Base-by-base conservation (phyloP, 139 green algal species). In the Tetraselmis chui region DNA sequence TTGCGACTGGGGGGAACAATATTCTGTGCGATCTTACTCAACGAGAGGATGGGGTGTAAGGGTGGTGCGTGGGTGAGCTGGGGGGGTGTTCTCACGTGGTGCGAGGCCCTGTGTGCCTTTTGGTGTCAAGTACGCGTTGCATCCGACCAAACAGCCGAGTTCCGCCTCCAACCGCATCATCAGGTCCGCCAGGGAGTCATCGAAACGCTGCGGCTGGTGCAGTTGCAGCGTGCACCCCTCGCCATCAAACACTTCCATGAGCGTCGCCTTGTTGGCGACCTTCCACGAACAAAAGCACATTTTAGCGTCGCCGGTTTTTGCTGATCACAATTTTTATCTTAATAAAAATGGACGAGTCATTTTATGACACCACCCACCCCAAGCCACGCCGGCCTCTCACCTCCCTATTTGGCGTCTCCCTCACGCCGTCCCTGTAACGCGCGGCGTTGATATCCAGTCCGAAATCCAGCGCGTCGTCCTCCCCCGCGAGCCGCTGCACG, bases 171-270 rank as follows among this genome's bases (percentile, higher is more conserved):
- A 77, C 0, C 87, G 86, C 28, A 89, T 83, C 59, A 88, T 79
- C 30, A 95, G 76, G 26, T 79, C 81, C 86, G 89, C 91, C 1
- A 94, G 76, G 0, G 31, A 26, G 74, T 92, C 86, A 5, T 67
- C 32, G 28, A 88, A 93, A 23, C 92, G 91, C 90, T 97, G 94
- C 2, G 94, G 94, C 85, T 97, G 94, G 83, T 92, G 84, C 26
- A 96, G 58, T 85, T 94, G 89, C 79, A 93, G 58, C 2, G 84
- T 89, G 76, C 83, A 87, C 78, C 78, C 83, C 26, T 85, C 80
- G 1, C 83, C 31, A 2, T 88, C 31, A 77, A 84, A 84, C 32
- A 91, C 76, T 25, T 18, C 18, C 45, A 18, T 67, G 45, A 67
- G 45, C 45, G 45, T 67, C 11, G 11, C 45, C 45, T 28, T 29